Conservation (phyloP, 1,284 basidiomycete species). For the Sutorius eximius region DNA sequence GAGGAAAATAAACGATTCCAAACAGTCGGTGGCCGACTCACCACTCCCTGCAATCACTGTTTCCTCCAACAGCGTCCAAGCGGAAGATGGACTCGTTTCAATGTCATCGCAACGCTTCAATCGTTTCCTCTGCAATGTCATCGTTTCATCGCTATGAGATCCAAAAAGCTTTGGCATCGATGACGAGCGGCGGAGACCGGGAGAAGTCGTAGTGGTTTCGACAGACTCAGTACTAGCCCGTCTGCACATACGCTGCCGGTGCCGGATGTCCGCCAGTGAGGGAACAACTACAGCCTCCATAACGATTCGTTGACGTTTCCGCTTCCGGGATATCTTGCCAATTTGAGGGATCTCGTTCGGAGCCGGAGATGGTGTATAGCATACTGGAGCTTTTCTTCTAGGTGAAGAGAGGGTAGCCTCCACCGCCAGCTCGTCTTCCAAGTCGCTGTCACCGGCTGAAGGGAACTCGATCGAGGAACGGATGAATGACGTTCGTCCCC, state of each 20-base stretch:
- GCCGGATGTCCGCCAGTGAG: slow-evolving; percentile 34
- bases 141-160: slow-evolving; percentile 14
- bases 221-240: slow-evolving; percentile 21
- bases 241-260: slow-evolving; percentile 21
- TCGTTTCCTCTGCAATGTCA: slow-evolving; percentile 22
- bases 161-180: slow-evolving; percentile 27
- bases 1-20: not conserved
- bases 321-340: slow-evolving; percentile 23
- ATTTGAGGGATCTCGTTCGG: slow-evolving; percentile 6
- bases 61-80: slow-evolving; percentile 34
- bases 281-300: slow-evolving; percentile 60
- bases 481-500: slow-evolving; percentile 35
- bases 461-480: slow-evolving; percentile 29
- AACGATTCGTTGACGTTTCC: slow-evolving; percentile 49
- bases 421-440: slow-evolving; percentile 33
- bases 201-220: not conserved
- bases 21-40: slow-evolving; percentile 29
- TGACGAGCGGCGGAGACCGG: slow-evolving; percentile 27
- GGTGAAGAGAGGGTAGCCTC: slow-evolving; percentile 28
- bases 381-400: slow-evolving; percentile 8
- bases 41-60: slow-evolving; percentile 43
- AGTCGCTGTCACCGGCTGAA: slow-evolving; percentile 17
- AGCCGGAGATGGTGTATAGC: not conserved
- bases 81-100: slow-evolving; percentile 27
- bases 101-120: slow-evolving; percentile 23